Base-by-base conservation (phyloP, 371 early-diverging fungal genomes). In the Dichotomocladium elegans region DNA sequence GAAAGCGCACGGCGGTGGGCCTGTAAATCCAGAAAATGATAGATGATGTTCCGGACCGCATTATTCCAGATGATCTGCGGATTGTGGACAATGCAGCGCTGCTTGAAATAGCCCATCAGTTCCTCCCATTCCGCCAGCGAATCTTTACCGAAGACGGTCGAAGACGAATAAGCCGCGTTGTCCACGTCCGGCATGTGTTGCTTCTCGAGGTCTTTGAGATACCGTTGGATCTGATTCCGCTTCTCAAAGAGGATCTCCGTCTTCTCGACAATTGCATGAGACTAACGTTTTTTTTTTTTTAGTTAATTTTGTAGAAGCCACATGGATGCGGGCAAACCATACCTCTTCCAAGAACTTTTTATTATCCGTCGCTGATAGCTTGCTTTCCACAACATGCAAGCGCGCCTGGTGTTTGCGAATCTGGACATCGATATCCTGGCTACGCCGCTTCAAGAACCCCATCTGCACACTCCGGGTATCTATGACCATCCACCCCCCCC, bases 391-490 rank as follows among this genome's bases (percentile, higher is more conserved):
- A 28, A 47, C 61, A 30, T 70, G 59, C 21, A 76, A 47, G 22
- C 69, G 59, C 7, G 70, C 54, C 47, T 74, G 72, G 49, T 74
- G 77, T 24, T 80, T 74, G 25, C 71, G 51, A 44, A 89, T 86
- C n/a, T 80, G 74, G 2, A 70, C 50, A 47, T 83, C 82, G 44
- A 89, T 79, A 27, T 78, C 83, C 19, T 68, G 68, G 43, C 78
- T 63, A n/a, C 89, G 71, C 24, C 70, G 62, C 28, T 67, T 61
- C 31, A 83, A 66, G 4, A 87, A 59, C 8, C 43, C 41, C 33
- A 81, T 71, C 61, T 89, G 89, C 35, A 78, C 68, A 21, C 66
- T 66, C 17, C 74, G 72, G 1, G 84, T 77, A 41, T 80, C 89
- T 80, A 48, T 43, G n/a, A n/a, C n/a, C n/a, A n/a, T n/a, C n/a